Percentiles rank a stretch among this genome's conserved stretches.
Evolutionary conservation across 768 basidiomycete species (phyloP).

Genomic region (Tephrocybe sp.): DNA sequence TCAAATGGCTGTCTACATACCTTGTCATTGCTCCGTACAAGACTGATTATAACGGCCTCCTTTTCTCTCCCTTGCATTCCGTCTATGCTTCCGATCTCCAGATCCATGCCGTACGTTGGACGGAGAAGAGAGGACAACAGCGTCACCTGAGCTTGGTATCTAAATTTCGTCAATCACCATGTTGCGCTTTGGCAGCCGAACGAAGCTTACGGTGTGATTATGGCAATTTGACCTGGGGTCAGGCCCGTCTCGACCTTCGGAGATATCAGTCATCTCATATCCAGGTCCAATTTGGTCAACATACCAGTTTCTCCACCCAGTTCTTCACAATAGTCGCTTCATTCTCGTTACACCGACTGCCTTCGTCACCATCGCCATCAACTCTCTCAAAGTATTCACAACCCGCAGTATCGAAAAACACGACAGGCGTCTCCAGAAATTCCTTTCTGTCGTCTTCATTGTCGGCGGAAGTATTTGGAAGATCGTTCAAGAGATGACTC

Average conservation of each 20-base stretch:
- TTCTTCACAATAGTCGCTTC: conserved; percentile 82
- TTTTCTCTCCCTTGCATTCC: conserved; percentile 98
- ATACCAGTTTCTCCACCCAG: conserved; percentile 80
- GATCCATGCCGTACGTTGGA: conserved; percentile 56
- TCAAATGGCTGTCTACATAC: conserved; percentile 33
- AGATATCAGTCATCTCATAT: background rate
- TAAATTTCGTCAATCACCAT: conserved; percentile 21
- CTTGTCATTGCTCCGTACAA: conserved; percentile 89
- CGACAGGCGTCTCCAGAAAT: conserved; percentile 68
- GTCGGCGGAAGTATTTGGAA: conserved; percentile 49
- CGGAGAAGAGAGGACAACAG: conserved; percentile 76
- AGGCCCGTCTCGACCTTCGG: conserved; percentile 60
- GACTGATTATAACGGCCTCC: conserved; percentile 87
- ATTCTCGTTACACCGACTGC: conserved; percentile 92
- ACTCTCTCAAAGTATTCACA: conserved; percentile 89
- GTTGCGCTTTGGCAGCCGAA: background rate
- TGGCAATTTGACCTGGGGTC: conserved; percentile 69
- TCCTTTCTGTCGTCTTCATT: conserved; percentile 73
- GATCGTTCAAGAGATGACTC: conserved; percentile 65
- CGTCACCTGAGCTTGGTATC: conserved; percentile 93
- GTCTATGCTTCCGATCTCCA: conserved; percentile 95
- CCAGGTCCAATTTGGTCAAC: background rate
- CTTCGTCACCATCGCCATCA: conserved; percentile 81
- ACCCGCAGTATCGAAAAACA: conserved; percentile 93
- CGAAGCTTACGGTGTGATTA: conserved; percentile 74